Evolutionary conservation across 257 asterid genomes (phyloP).

Genomic region (Verbascum thapsus): DNA sequence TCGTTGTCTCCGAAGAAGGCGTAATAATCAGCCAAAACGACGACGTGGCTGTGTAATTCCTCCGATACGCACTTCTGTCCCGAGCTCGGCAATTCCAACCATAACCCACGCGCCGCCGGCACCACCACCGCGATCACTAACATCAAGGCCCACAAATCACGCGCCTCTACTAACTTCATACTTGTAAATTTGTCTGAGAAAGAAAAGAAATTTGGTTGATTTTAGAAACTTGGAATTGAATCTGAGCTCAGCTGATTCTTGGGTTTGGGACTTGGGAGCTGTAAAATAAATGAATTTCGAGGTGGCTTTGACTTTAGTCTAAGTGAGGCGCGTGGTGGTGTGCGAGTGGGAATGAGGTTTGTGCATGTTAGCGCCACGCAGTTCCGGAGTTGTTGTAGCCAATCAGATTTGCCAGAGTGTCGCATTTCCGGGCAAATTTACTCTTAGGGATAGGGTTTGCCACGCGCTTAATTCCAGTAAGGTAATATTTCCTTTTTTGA

Average conservation of each 20-base stretch:
- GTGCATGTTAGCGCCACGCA: constrained; percentile 34
- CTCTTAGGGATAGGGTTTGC: background rate
- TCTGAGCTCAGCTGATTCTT: too few relatives aligned
- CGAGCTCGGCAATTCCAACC: constrained; percentile 62
- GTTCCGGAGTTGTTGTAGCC: background rate
- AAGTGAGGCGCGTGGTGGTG: constrained; percentile 33
- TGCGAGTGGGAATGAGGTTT: constrained; percentile 33
- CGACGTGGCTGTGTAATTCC: constrained; percentile 57
- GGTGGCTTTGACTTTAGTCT: background rate
- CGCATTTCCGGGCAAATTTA: constrained; percentile 15
- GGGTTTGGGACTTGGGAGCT: background rate
- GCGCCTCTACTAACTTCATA: constrained; percentile 34
- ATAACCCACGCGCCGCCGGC: constrained; percentile 56
- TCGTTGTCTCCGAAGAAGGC: constrained; percentile 46
- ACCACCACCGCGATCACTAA: constrained; percentile 31
- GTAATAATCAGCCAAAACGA: constrained; percentile 61
- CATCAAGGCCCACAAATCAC: constrained; percentile 29
- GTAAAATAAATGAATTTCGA: background rate
- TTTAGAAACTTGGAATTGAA: too few relatives aligned
- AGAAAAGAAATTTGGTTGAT: background rate
- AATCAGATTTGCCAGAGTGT: constrained; percentile 23
- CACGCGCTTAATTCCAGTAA: constrained; percentile 33
- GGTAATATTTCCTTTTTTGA: too few relatives aligned
- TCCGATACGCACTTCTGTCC: constrained; percentile 77
- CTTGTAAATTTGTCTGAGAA: background rate